A percentile compares a stretch with the other conserved stretches of the same genome.
Conservation (phyloP, 2,329 filamentous ascomycete species). For the Claviceps sorghi region DNA sequence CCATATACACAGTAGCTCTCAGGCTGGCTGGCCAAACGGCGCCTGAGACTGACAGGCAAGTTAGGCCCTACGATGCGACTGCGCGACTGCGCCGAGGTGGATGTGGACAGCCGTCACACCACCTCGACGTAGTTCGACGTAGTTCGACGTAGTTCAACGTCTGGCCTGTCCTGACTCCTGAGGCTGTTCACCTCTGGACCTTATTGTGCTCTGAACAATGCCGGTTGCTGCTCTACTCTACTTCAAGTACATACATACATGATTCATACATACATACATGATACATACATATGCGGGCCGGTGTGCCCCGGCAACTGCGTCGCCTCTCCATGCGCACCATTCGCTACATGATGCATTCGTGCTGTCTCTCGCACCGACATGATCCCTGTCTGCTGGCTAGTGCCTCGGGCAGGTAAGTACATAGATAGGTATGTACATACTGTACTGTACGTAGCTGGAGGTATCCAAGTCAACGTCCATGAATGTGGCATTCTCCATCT, state of each 20-base stretch:
- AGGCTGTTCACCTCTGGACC: too few species aligned
- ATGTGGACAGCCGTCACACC: slow-evolving; percentile 4
- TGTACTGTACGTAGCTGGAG: too few species aligned
- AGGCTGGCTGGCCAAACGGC: neutral
- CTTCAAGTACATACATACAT: too few species aligned
- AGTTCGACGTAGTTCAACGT: neutral
- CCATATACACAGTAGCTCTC: neutral
- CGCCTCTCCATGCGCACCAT: neutral
- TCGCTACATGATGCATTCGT: neutral
- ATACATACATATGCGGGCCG: neutral
- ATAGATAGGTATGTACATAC: too few species aligned
- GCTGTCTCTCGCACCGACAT: neutral
- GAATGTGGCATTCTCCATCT: neutral
- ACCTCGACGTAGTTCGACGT: neutral
- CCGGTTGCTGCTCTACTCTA: too few species aligned
- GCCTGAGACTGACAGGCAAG: neutral
- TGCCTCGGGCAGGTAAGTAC: neutral
- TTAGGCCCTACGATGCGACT: slow-evolving; percentile 4
- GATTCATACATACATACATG: neutral
- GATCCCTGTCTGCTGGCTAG: neutral
- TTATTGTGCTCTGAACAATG: too few species aligned
- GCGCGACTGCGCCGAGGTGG: neutral
- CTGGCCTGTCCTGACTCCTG: too few species aligned
- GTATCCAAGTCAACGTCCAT: too few species aligned
- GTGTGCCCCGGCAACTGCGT: neutral